Base-by-base conservation (phyloP, 371 early-diverging fungal genomes). In the Mucor piriformis region DNA sequence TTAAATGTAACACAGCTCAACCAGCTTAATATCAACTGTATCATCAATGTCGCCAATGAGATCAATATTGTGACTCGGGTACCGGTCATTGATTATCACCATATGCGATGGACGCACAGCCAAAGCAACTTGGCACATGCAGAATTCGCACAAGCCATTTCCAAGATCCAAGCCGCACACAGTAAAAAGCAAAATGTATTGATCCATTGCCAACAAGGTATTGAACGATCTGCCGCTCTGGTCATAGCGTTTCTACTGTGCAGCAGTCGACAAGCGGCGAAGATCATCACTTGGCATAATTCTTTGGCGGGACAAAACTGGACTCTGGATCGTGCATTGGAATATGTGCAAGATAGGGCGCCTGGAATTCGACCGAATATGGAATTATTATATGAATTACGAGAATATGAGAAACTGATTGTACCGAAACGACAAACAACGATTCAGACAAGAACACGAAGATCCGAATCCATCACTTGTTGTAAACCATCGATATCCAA, bases 31-130 rank as follows among this genome's bases (percentile, higher is more conserved):
- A 83, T 91, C 57, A 66, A 73, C 2, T 72, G 73, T 35, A 81
- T 92, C 23, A 60, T 92, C 49, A 92, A 92, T 63, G 92, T 92
- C 2, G 92, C 92, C 0, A 69, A 80, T 33, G 92, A 92, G 61
- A 78, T 90, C 12, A 40, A 44, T 6, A 55, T 58, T 4, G 12
- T 32, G 3, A 21, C 27, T n/a, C n/a, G n/a, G n/a, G n/a, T n/a
- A n/a, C 20, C 44, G 12, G 13, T n/a, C 1, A 50, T 57, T 10
- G 54, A 54, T 10, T 74, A 74, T n/a, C 66, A 74, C 33, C 71
- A 74, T 23, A 43, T 74, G 0, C 56, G 50, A 8, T 74, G 74
- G 74, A 74, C 71, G 11, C 72, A 74, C 34, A 43, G 55, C 13
- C 72, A 70, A 52, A 53, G 32, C 24, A 58, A 74, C 24, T 29